Evolutionary conservation across 129 eudicot genomes (phyloP), one percentile per base, ranked within the genome.

Genomic region (Flaveria brownii): DNA sequence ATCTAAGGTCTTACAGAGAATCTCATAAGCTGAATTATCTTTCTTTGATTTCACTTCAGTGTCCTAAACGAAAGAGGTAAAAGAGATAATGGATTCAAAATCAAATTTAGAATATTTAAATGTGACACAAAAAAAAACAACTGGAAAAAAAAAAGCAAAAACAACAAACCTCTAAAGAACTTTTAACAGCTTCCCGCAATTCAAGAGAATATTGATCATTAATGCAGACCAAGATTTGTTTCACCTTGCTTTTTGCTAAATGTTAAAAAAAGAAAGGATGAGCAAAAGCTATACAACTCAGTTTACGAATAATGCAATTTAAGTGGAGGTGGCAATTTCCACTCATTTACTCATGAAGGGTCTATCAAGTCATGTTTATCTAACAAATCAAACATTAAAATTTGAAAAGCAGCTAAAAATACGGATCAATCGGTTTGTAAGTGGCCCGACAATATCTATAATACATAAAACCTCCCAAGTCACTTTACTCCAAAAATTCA

Each of bases 1-100:
- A 78, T 87, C 91, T 42, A 93, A 76, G 74, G 84, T 80, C 84
- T 77, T 85, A 74, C 89, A 87, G 43, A 93, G 79, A 11, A 89
- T 75, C 33, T 93, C 93, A 82, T 84, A 77, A 67, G 80, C 73
- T 47, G 85, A 74, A 62, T 47, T 76, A 57, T 86, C 90, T 73
- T 87, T 87, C 77, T 85, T 84, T 63, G 88, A 76, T 61, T 82
- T 84, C 74, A 81, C 73, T 77, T 91, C 85, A 26, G 75, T 56
- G 47, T 80, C 86, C 92, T 89, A 66, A 5, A 60, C 69, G n/a
- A 3, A 49, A 51, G 28, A 82, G 9, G 33, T n/a, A 70, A 23
- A 73, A 72, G 6, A 67, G 52, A 45, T n/a, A 70, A 42, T 54
- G 30, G 49, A 70, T 5, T n/a, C 5, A 59, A 47, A 61, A 50